Evolutionary conservation across 169 alveolate genomes (phyloP), one percentile per base, ranked within the genome.

Genomic region (Cyclospora cayetanensis): DNA sequence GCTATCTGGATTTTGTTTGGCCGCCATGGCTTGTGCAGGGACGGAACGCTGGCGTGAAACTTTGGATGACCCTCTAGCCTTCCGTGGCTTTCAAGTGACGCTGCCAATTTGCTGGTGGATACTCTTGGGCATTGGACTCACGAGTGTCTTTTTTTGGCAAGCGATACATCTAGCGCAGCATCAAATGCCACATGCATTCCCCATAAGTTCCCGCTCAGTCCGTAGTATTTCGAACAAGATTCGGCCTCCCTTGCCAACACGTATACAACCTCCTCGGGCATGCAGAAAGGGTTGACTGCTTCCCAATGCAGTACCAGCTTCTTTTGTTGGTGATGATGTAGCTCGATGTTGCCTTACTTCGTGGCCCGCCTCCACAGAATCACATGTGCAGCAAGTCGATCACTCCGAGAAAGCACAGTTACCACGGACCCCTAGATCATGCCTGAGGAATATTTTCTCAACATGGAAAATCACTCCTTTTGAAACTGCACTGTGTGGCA

Each of bases 81-180:
- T 79, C 31, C 72, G 88, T 46, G 70, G 72, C 66, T 79, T 79
- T 12, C 88, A 79, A 35, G 66, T 79, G 31, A 79, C 88, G 41
- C 88, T 79, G 9, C 88, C 88, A 25, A 79, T 79, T n/a, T 79
- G 88, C 50, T 79, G 88, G 88, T 79, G 88, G 88, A 79, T 79
- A 22, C 29, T 79, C 18, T 46, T 79, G 9, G 88, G 88, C 88
- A 50, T 79, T 22, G 50, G 70, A 43, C 52, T 79, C 31, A 34
- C 72, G 27, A 39, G 22, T 22, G 20, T 79, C 42, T 79, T 46
- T 29, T 41, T 79, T 50, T 79, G 88, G 88, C 88, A 79, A 22
- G 88, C 88, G n/a, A 41, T 79, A 22, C 72, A 72, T 72, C 88
- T 79, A 29, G 68, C 88, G 18, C 88, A 79, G 35, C 43, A 79